Conservation (phyloP, 768 basidiomycete genomes). For the Leccinum sublutescens region DNA sequence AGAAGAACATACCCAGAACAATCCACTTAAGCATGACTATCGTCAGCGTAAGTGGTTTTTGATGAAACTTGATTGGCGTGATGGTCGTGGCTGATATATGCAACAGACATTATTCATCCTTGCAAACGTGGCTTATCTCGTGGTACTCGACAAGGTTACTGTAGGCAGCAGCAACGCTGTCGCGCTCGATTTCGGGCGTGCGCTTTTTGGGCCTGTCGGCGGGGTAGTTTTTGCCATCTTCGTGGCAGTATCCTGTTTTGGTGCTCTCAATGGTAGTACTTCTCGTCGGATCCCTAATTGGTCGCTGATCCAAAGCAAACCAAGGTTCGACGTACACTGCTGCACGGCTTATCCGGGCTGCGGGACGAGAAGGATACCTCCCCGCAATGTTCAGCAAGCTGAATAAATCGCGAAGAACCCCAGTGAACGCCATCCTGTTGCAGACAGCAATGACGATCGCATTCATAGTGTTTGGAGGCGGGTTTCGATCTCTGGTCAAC, state of each 20-base stretch:
- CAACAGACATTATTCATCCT: slow-evolving; percentile 69
- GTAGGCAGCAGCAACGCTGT: slow-evolving; percentile 84
- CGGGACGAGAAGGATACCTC: slow-evolving; percentile 84
- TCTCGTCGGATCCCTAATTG: neutral
- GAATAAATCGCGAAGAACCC: slow-evolving; percentile 75
- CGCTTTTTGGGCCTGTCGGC: slow-evolving; percentile 83
- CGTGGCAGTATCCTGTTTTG: slow-evolving; percentile 95
- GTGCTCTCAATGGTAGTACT: slow-evolving; percentile 81
- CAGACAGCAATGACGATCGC: slow-evolving; percentile 71
- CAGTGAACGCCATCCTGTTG: slow-evolving; percentile 82
- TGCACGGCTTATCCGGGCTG: slow-evolving; percentile 84
- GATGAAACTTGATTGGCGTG: neutral
- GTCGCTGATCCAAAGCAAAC: slow-evolving; percentile 6
- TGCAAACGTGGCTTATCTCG: slow-evolving; percentile 88
- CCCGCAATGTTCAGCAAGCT: slow-evolving; percentile 81
- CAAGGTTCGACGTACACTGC: slow-evolving; percentile 66
- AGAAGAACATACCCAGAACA: slow-evolving; percentile 82
- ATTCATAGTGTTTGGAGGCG: slow-evolving; percentile 85
- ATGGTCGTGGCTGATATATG: slow-evolving; percentile 1
- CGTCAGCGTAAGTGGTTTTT: slow-evolving; percentile 55
- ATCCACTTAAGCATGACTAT: slow-evolving; percentile 89
- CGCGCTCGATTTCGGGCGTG: slow-evolving; percentile 88
- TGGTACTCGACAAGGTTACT: slow-evolving; percentile 78
- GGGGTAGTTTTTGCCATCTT: slow-evolving; percentile 84
- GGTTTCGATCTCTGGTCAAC: slow-evolving; percentile 85